Percentiles rank a stretch among this genome's conserved stretches.
These are phyloP conservation scores for Lolium perenne DNA, from an alignment of 176 grass and related monocot species.

Conservation along the genomic window DNA sequence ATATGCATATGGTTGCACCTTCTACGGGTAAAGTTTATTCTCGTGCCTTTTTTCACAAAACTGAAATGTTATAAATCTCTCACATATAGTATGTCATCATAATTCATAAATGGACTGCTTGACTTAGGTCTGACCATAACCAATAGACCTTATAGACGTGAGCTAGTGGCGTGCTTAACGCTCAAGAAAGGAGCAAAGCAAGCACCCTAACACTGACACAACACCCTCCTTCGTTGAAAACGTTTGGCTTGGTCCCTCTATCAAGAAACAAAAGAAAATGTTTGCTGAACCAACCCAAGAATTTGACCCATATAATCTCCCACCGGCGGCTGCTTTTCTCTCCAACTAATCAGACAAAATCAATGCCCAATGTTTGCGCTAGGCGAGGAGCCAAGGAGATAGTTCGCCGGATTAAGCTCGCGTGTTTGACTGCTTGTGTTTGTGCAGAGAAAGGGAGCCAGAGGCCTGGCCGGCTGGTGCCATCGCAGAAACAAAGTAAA, in stretches of 20 bases:
- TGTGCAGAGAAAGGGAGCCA: not conserved
- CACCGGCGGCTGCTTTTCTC: not conserved
- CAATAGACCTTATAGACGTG: not conserved
- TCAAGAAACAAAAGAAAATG: slow-evolving; percentile 13
- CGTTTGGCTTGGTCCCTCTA: not conserved
- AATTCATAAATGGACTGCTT: slow-evolving; percentile 9
- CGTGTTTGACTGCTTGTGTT: not conserved
- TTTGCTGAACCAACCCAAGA: not conserved
- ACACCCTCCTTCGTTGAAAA: not conserved
- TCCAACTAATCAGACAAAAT: slow-evolving; percentile 3
- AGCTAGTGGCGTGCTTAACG: slow-evolving; percentile 24
- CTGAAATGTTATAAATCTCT: not conserved
- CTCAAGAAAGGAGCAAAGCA: slow-evolving; percentile 5
- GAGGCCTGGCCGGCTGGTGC: not conserved
- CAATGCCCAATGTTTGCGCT: not conserved
- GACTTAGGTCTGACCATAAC: not conserved
- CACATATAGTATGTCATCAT: not conserved
- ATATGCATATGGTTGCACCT: not conserved
- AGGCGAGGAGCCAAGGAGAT: not conserved
- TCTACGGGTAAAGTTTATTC: not conserved
- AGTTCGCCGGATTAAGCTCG: not conserved
- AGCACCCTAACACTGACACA: not conserved
- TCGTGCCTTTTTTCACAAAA: not conserved
- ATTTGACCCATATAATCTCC: not conserved
- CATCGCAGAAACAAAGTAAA: not conserved